Conservation (phyloP, 139 green algal species). For the Edaphochlamys debaryana region DNA sequence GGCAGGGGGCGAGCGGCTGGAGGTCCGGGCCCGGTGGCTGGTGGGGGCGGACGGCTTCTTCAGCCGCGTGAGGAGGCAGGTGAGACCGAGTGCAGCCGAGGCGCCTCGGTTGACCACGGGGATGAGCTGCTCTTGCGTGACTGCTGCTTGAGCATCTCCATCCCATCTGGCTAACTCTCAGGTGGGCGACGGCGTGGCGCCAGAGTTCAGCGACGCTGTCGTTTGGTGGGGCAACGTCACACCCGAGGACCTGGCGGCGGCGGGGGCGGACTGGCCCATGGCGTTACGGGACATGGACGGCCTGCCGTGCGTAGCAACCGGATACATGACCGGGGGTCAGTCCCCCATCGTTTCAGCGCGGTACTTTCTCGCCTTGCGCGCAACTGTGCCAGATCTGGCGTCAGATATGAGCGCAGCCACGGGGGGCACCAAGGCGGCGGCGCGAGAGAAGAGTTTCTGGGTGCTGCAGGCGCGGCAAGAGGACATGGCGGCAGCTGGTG, state of each 20-base stretch:
- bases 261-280: background rate
- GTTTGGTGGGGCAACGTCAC: background rate
- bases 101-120: too few relatives aligned
- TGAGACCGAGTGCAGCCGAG: background rate
- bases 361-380: background rate
- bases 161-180: background rate
- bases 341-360: too few relatives aligned
- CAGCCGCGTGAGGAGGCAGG: background rate
- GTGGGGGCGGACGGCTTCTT: background rate
- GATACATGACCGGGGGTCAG: background rate
- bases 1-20: too few relatives aligned
- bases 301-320: too few relatives aligned
- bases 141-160: background rate
- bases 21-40: background rate
- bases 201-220: background rate
- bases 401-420: background rate
- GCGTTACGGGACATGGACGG: background rate
- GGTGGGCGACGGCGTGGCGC: background rate
- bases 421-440: too few relatives aligned
- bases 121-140: too few relatives aligned
- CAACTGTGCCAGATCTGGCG: background rate
- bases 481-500: background rate
- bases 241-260: background rate
- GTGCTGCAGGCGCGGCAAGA: background rate
- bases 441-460: too few relatives aligned